These are phyloP conservation scores for Pythium dissotocum DNA, from an alignment of 352 stramenopile species.

Conservation along the genomic window DNA sequence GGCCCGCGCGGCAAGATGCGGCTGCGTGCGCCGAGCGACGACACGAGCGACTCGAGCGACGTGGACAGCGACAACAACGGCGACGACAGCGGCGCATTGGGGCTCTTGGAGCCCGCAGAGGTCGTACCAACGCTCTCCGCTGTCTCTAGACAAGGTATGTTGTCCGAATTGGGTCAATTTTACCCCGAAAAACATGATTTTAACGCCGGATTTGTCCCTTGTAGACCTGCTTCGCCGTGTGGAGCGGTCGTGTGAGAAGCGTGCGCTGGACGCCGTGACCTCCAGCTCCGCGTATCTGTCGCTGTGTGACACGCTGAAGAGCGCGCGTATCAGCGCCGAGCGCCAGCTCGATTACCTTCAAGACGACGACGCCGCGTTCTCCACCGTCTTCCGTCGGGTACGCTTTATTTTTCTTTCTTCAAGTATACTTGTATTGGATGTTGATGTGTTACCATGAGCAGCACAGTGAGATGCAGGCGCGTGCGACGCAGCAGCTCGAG, in stretches of 20 bases:
- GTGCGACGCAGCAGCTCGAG: slow-evolving; percentile 37
- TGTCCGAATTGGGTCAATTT: not conserved
- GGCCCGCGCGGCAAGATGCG: slow-evolving; percentile 11
- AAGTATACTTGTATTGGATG: slow-evolving; percentile 1
- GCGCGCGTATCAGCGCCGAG: slow-evolving; percentile 52
- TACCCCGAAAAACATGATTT: not conserved
- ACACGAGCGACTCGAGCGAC: slow-evolving; percentile 52
- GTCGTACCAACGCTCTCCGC: slow-evolving; percentile 24
- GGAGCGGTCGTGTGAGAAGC: slow-evolving; percentile 62
- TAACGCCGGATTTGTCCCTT: not conserved
- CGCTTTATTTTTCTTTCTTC: slow-evolving; percentile 12
- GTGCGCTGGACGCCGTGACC: slow-evolving; percentile 52
- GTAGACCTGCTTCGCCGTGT: slow-evolving; percentile 63
- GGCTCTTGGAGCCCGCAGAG: slow-evolving; percentile 20
- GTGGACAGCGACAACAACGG: slow-evolving; percentile 21
- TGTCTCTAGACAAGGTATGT: slow-evolving; percentile 42
- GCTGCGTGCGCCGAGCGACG: slow-evolving; percentile 55
- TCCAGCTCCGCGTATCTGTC: slow-evolving; percentile 56
- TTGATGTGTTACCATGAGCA: not conserved
- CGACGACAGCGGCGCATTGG: slow-evolving; percentile 16
- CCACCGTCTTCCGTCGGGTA: slow-evolving; percentile 35
- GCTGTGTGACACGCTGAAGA: slow-evolving; percentile 63
- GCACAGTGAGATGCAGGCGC: slow-evolving; percentile 41
- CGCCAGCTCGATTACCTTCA: slow-evolving; percentile 33
- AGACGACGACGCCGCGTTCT: slow-evolving; percentile 17